Conservation (phyloP, 1,284 basidiomycete species). For the Ustilago crameri region DNA sequence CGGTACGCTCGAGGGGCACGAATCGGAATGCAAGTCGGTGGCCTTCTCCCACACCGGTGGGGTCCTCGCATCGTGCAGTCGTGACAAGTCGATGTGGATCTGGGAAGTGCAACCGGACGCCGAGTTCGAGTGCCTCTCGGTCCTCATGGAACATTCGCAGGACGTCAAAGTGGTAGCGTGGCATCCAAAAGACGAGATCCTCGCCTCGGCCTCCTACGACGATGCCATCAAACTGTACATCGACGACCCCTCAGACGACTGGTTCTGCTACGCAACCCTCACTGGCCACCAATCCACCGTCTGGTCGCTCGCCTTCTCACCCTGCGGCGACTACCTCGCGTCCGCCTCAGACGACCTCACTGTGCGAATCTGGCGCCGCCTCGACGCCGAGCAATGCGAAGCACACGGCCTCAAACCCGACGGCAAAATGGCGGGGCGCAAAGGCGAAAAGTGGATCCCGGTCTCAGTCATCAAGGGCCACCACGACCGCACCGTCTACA, state of each 20-base stretch:
- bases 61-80: constrained; percentile 87
- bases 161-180: constrained; percentile 95
- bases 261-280: constrained; percentile 87
- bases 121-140: constrained; percentile 88
- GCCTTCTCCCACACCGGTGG: constrained; percentile 83
- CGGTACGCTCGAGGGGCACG: constrained; percentile 90
- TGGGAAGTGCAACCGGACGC: constrained; percentile 89
- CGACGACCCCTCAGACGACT: constrained; percentile 94
- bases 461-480: constrained; percentile 63
- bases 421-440: constrained; percentile 58
- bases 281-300: constrained; percentile 83
- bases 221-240: constrained; percentile 93
- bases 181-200: constrained; percentile 94
- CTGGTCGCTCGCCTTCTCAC: constrained; percentile 85
- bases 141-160: constrained; percentile 96
- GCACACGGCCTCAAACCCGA: constrained; percentile 56
- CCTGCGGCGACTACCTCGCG: constrained; percentile 83
- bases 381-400: constrained; percentile 61
- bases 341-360: constrained; percentile 81
- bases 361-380: constrained; percentile 72
- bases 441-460: constrained; percentile 68
- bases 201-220: constrained; percentile 96
- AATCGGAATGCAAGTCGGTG: constrained; percentile 96
- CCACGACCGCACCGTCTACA: constrained; percentile 81
- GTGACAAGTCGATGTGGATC: constrained; percentile 98